Evolutionary conservation across 169 alveolate genomes (phyloP).

Genomic region (Cryptosporidium ryanae): DNA sequence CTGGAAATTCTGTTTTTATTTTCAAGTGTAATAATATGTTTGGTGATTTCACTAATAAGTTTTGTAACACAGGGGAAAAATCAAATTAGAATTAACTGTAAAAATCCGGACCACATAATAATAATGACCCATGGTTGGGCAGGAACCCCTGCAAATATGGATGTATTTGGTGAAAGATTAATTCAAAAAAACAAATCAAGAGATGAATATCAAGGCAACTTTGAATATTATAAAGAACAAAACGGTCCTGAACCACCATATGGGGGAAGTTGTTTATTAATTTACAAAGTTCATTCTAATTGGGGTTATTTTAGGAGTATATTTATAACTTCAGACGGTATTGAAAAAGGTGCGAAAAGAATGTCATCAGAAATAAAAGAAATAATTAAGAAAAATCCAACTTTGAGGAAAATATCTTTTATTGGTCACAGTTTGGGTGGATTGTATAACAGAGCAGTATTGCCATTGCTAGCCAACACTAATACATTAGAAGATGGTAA

Average conservation of each 20-base stretch:
- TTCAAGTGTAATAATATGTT: slow-evolving; percentile 35
- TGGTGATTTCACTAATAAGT: slow-evolving; percentile 40
- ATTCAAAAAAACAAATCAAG: slow-evolving; percentile 4
- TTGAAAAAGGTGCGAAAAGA: slow-evolving; percentile 67
- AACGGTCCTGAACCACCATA: not conserved
- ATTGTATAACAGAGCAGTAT: slow-evolving; percentile 65
- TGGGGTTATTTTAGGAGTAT: slow-evolving; percentile 75
- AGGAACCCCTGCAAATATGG: slow-evolving; percentile 75
- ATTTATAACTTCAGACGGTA: slow-evolving; percentile 72
- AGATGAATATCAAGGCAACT: not conserved
- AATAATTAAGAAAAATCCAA: slow-evolving; percentile 30
- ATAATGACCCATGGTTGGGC: slow-evolving; percentile 76
- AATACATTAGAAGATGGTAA: not conserved
- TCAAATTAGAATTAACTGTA: slow-evolving; percentile 27
- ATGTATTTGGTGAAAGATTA: slow-evolving; percentile 67
- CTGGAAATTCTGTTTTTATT: slow-evolving; percentile 35
- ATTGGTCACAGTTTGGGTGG: slow-evolving; percentile 74
- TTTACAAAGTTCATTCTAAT: slow-evolving; percentile 63
- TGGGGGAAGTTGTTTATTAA: slow-evolving; percentile 18
- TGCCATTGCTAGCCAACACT: slow-evolving; percentile 27
- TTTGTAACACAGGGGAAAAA: slow-evolving; percentile 46
- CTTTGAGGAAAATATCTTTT: slow-evolving; percentile 56
- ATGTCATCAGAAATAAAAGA: slow-evolving; percentile 49
- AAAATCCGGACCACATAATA: slow-evolving; percentile 46
- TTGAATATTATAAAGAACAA: not conserved